Evolutionary conservation across 805 yeast species (phyloP), one percentile per base, ranked within the genome.

Genomic region (Kuraishia capsulata): DNA sequence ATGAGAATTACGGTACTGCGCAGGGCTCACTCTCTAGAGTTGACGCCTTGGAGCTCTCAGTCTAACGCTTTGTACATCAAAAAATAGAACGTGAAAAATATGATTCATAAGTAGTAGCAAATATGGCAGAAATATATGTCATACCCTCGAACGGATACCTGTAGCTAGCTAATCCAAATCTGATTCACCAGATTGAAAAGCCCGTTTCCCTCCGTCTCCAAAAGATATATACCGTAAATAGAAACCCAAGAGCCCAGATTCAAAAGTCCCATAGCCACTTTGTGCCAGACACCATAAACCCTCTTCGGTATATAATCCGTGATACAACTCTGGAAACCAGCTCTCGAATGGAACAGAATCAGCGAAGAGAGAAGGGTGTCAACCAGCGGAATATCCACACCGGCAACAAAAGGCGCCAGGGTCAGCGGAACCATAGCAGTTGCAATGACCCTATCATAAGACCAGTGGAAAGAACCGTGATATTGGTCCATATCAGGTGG

Each of bases 131-230:
- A n/a, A n/a, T n/a, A n/a, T n/a, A n/a, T n/a, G n/a, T n/a, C n/a
- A n/a, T n/a, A n/a, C n/a, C n/a, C n/a, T n/a, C n/a, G n/a, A n/a
- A n/a, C n/a, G n/a, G n/a, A n/a, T n/a, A n/a, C n/a, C n/a, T n/a
- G n/a, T n/a, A n/a, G 8, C 26, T 23, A 23, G 11, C 26, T 23
- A 8, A 23, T 23, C 26, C 26, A 23, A 23, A 23, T 8, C 11
- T 23, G 26, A 11, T 23, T 23, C 10, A 23, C 11, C 8, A 23
- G 26, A 11, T 11, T 23, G 26, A 23, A 23, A 17, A 90, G 47
- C 5, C 98, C 98, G 51, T 77, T 78, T 48, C 79, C 81, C 43
- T 81, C 76, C 10, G 95, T 81, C 55, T 83, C 90, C 52, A 88
- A 66, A 44, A 80, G 67, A 57, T 81, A 84, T 33, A 82, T 55